Evolutionary conservation across 352 stramenopile species (phyloP).

Genomic region (Pythium grandisporangium): DNA sequence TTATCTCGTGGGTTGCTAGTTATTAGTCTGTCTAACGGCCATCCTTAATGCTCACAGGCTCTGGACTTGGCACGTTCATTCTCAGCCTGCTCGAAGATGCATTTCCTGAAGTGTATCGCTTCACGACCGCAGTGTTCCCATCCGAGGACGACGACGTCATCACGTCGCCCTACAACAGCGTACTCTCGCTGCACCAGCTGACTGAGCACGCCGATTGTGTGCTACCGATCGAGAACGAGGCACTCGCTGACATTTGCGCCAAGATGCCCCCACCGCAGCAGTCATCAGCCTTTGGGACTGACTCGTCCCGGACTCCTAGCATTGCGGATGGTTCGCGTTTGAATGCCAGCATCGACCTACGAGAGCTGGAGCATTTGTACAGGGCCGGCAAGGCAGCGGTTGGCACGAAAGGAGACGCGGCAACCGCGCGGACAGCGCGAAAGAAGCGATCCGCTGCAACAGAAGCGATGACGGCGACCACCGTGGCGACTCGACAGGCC

Average conservation of each 20-base stretch:
- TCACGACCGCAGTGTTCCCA: conserved; percentile 72
- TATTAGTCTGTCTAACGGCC: not conserved
- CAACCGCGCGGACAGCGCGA: conserved; percentile 8
- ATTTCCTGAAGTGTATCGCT: conserved; percentile 81
- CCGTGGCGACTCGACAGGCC: conserved; percentile 6
- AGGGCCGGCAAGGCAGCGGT: conserved; percentile 17
- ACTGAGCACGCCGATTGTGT: conserved; percentile 87
- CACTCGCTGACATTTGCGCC: conserved; percentile 59
- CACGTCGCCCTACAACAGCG: conserved; percentile 90
- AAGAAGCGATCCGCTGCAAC: conserved; percentile 6
- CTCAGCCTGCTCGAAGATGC: conserved; percentile 75
- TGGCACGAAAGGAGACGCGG: no score
- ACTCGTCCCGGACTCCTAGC: not conserved
- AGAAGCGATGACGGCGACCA: not conserved
- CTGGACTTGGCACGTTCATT: conserved; percentile 87
- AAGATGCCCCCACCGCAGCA: conserved; percentile 23
- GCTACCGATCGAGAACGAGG: conserved; percentile 88
- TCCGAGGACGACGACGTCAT: conserved; percentile 89
- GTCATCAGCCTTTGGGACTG: conserved; percentile 2
- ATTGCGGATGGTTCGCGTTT: conserved; percentile 28
- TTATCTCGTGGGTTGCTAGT: not conserved
- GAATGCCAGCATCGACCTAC: conserved; percentile 35
- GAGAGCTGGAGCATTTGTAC: conserved; percentile 39
- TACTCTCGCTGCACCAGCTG: conserved; percentile 71
- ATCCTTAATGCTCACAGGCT: conserved; percentile 25